Conservation (phyloP, 73 alveolate species). For the Tetrahymena malaccensis region DNA sequence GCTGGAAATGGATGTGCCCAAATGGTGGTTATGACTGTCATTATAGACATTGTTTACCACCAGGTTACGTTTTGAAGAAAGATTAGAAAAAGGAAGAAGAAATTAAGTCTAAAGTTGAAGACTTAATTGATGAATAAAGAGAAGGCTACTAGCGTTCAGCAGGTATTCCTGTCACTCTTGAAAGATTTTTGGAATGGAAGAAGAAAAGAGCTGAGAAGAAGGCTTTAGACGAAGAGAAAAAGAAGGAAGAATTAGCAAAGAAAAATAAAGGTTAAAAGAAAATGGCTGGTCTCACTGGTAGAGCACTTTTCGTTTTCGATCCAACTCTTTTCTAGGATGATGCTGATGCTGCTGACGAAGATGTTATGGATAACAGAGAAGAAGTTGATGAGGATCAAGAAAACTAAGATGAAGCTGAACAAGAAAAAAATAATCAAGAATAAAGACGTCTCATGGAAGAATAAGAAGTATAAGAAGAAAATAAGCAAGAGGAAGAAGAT, state of each 20-base stretch:
- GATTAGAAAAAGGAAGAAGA: conserved; percentile 50
- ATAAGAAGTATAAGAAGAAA: background rate
- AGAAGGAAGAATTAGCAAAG: conserved; percentile 58
- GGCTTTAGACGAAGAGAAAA: conserved; percentile 50
- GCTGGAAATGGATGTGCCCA: conserved; percentile 96
- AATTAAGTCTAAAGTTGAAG: conserved; percentile 65
- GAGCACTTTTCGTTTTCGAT: conserved; percentile 81
- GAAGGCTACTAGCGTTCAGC: conserved; percentile 51
- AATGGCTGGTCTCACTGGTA: conserved; percentile 70
- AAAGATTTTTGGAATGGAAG: conserved; percentile 82
- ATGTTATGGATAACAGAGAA: conserved; percentile 71
- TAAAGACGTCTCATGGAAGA: background rate
- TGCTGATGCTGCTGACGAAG: conserved; percentile 79
- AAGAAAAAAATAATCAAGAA: background rate
- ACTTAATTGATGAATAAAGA: conserved; percentile 82
- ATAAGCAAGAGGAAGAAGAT: background rate
- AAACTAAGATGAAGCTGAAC: conserved; percentile 28
- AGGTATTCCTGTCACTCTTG: conserved; percentile 66
- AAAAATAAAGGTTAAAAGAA: conserved; percentile 47
- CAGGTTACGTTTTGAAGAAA: conserved; percentile 74
- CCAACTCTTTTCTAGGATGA: conserved; percentile 85
- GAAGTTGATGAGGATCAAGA: conserved; percentile 49
- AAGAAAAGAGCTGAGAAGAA: conserved; percentile 49
- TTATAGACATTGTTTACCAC: conserved; percentile 72
- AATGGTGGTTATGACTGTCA: conserved; percentile 72